Conservation (phyloP, 345 rosid species). For the Erodium maritimum region DNA sequence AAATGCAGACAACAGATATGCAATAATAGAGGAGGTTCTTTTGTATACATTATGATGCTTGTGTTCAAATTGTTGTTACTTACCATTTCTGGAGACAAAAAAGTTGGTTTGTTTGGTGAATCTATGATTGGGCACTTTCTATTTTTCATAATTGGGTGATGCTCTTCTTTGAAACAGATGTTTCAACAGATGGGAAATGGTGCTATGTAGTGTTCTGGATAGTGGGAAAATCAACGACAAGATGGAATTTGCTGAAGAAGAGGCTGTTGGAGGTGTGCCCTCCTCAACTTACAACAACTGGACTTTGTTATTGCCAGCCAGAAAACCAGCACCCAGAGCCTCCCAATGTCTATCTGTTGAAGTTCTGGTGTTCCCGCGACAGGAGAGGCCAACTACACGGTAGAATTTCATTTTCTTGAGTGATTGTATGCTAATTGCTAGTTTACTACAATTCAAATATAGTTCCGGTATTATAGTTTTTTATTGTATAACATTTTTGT, state of each 20-base stretch:
- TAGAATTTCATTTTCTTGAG: conserved; percentile 7
- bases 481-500: neutral
- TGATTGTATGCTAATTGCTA: conserved; percentile 3
- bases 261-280: conserved; percentile 64
- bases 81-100: too few relatives aligned
- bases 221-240: conserved; percentile 34
- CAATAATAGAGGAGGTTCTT: neutral
- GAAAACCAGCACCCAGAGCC: conserved; percentile 33
- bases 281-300: conserved; percentile 43
- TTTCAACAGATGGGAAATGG: conserved; percentile 64
- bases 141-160: neutral
- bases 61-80: neutral
- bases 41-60: neutral
- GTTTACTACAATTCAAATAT: neutral
- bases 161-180: conserved; percentile 26
- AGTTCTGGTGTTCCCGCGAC: conserved; percentile 54
- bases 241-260: conserved; percentile 50
- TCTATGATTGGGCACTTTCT: neutral
- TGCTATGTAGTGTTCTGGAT: conserved; percentile 62
- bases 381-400: conserved; percentile 49
- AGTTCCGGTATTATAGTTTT: neutral
- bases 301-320: conserved; percentile 29
- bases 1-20: too few relatives aligned
- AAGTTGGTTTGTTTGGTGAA: neutral
- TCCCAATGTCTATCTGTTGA: conserved; percentile 42